Conservation (phyloP, 768 basidiomycete species). For the Auricularia cornea region DNA sequence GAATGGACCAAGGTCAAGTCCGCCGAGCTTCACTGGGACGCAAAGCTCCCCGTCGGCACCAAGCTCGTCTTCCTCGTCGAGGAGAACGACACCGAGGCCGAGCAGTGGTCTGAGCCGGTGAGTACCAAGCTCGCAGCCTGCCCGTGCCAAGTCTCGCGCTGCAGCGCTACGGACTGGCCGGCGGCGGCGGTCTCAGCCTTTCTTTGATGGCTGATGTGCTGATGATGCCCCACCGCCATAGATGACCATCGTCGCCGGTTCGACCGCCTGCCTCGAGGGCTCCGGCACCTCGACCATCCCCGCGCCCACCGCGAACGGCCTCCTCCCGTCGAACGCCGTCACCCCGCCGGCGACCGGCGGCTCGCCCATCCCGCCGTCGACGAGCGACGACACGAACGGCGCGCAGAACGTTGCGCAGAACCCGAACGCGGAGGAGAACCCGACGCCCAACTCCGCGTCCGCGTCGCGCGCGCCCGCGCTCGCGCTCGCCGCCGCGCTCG, state of each 20-base stretch:
- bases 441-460: neutral
- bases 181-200: neutral
- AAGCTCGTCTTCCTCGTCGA: constrained; percentile 1
- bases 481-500: neutral
- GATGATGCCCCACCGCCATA: too few species aligned
- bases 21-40: neutral
- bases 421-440: neutral
- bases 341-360: neutral
- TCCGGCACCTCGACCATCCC: neutral
- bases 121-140: neutral
- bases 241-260: neutral
- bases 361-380: neutral
- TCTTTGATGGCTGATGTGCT: too few species aligned
- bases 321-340: neutral
- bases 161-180: neutral
- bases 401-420: neutral
- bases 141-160: neutral
- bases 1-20: neutral
- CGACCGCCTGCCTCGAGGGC: neutral
- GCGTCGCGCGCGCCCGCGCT: neutral
- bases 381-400: neutral
- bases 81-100: neutral
- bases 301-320: neutral
- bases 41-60: neutral
- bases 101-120: neutral